Conservation (phyloP, 1,139 yeast genomes). For the Pichia sp. region DNA sequence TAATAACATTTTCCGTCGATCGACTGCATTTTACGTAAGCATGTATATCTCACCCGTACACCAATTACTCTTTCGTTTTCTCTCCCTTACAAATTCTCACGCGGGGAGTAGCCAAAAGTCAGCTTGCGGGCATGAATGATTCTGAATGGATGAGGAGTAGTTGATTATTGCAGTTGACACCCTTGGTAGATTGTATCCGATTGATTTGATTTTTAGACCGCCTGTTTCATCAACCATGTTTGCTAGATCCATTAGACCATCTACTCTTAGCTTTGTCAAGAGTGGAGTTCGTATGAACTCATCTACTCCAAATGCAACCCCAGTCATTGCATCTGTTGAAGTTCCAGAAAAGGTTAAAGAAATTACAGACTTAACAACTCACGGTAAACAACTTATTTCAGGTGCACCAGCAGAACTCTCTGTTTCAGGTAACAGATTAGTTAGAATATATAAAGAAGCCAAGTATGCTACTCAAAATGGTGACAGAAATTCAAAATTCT, state of each 20-base stretch:
- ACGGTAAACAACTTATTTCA: slow-evolving; percentile 56
- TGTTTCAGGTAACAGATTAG: slow-evolving; percentile 49
- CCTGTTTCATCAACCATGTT: slow-evolving; percentile 7
- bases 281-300: slow-evolving; percentile 12
- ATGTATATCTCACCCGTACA: too few species aligned
- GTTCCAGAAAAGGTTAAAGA: slow-evolving; percentile 17
- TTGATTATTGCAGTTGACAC: too few species aligned
- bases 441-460: slow-evolving; percentile 70
- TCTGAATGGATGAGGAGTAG: too few species aligned
- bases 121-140: too few species aligned
- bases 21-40: too few species aligned
- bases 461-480: slow-evolving; percentile 84
- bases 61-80: too few species aligned
- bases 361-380: slow-evolving; percentile 22
- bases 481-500: slow-evolving; percentile 43
- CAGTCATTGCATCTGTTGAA: slow-evolving; percentile 16
- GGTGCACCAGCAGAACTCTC: slow-evolving; percentile 75
- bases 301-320: slow-evolving; percentile 7
- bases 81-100: too few species aligned
- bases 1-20: too few species aligned
- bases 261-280: background rate
- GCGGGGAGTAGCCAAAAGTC: too few species aligned
- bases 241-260: slow-evolving; percentile 8
- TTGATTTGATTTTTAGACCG: background rate
- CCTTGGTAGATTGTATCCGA: too few species aligned